Percentiles rank a stretch among this genome's conserved stretches.
Conservation (phyloP, 2,329 filamentous ascomycete species). For the Aspergillus glaucus region DNA sequence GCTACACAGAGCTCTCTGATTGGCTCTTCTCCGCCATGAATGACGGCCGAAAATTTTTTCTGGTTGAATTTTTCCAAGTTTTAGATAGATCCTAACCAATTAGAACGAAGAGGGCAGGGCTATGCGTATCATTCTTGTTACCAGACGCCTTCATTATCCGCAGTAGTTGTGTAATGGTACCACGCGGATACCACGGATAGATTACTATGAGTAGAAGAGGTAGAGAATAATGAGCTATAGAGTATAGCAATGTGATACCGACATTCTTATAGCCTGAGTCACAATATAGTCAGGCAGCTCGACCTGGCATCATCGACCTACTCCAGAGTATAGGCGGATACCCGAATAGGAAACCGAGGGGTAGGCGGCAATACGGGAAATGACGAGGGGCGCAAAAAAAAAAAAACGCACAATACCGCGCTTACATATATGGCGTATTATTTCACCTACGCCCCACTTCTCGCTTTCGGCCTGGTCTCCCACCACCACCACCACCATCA, state of each 20-base stretch:
- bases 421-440: constrained; percentile 20
- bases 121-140: no score
- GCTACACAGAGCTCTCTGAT: background rate
- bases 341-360: no score
- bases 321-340: no score
- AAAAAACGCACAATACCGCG: constrained; percentile 20
- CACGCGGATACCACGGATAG: no score
- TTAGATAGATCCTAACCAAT: no score
- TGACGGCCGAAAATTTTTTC: background rate
- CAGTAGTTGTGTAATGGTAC: no score
- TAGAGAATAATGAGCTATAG: no score
- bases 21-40: constrained; percentile 6
- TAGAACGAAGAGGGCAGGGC: no score
- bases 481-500: constrained; percentile 20
- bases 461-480: constrained; percentile 7
- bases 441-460: background rate
- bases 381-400: constrained; percentile 2
- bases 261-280: no score
- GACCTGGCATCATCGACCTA: background rate
- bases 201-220: no score
- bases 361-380: background rate
- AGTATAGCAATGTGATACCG: no score
- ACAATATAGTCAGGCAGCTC: background rate
- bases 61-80: background rate
- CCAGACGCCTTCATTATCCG: no score